A percentile compares a stretch with the other conserved stretches of the same genome.
phyloP scores from a whole-genome alignment of 139 green algal species.

The Edaphochlamys debaryana region DNA sequence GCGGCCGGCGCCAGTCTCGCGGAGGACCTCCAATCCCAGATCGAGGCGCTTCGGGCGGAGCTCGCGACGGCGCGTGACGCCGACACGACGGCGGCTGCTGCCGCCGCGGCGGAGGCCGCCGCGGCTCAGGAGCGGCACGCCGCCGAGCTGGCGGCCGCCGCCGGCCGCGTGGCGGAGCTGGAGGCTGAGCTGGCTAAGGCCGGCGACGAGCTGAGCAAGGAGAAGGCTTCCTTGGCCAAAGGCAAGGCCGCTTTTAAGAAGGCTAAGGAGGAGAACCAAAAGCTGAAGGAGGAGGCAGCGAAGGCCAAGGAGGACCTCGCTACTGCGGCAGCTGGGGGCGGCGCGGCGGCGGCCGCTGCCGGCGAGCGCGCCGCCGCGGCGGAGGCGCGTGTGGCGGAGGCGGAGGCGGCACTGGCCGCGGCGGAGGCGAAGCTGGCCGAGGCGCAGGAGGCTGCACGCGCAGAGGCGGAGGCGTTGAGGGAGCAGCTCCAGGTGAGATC shows the following conservation, averaged over 20 bases:
- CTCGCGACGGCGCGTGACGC: background rate
- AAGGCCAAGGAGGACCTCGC: constrained; percentile 1
- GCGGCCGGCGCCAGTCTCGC: background rate
- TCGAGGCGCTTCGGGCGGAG: constrained; percentile 10
- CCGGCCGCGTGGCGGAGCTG: constrained; percentile 2
- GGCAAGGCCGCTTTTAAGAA: constrained; percentile 20
- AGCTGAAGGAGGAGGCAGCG: constrained; percentile 18
- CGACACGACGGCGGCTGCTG: background rate
- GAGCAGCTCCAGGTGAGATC: background rate
- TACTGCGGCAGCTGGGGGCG: background rate
- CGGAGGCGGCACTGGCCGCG: background rate
- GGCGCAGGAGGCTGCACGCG: background rate
- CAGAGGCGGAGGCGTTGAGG: background rate
- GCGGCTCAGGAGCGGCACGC: background rate
- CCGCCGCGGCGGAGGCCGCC: background rate
- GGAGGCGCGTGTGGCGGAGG: background rate
- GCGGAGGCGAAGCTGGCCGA: too few relatives aligned
- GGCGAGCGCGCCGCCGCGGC: background rate
- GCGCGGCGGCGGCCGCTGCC: background rate
- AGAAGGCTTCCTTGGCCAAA: constrained; percentile 11
- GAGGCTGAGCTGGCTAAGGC: background rate
- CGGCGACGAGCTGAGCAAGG: constrained; percentile 13
- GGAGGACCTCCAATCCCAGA: background rate
- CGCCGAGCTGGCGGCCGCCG: constrained; percentile 4
- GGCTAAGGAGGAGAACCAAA: constrained; percentile 17